A percentile compares a stretch with the other conserved stretches of the same genome.
phyloP scores from a whole-genome alignment of 768 basidiomycete species.

The Agaricus blazei region DNA sequence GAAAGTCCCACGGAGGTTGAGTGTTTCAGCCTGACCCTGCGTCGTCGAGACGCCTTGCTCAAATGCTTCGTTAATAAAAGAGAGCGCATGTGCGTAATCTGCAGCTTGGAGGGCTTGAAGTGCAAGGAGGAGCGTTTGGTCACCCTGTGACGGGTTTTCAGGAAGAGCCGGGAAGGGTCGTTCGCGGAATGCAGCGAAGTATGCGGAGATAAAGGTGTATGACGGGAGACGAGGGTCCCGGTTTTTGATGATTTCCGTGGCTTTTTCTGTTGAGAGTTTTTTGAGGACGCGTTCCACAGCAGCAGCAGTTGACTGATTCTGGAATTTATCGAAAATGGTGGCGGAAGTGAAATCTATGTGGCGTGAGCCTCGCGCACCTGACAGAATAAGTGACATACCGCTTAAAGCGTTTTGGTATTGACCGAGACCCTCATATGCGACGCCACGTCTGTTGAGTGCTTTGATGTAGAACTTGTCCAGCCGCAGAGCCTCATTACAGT shows the following conservation, averaged over 20 bases:
- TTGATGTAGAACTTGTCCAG: conserved; percentile 86
- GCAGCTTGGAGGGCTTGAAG: conserved; percentile 79
- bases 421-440: conserved; percentile 74
- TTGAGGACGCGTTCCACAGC: conserved; percentile 93
- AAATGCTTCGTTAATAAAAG: conserved; percentile 78
- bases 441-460: conserved; percentile 84
- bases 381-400: conserved; percentile 40
- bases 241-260: conserved; percentile 65
- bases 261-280: conserved; percentile 68
- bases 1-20: conserved; percentile 95
- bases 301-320: conserved; percentile 70
- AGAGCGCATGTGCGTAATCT: conserved; percentile 78
- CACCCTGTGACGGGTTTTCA: conserved; percentile 71
- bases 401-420: conserved; percentile 73
- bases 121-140: conserved; percentile 75
- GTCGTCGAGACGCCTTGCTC: conserved; percentile 82
- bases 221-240: conserved; percentile 85
- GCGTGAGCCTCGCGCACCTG: not conserved
- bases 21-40: conserved; percentile 74
- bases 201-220: conserved; percentile 87
- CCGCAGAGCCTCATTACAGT: conserved; percentile 85
- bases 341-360: conserved; percentile 88
- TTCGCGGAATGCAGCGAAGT: conserved; percentile 94
- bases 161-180: conserved; percentile 60
- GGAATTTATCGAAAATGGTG: conserved; percentile 91